A percentile compares a stretch with the other conserved stretches of the same genome.
These are phyloP conservation scores for Diaporthe velutina DNA, from an alignment of 2,329 filamentous ascomycete genomes.

Conservation along the genomic window DNA sequence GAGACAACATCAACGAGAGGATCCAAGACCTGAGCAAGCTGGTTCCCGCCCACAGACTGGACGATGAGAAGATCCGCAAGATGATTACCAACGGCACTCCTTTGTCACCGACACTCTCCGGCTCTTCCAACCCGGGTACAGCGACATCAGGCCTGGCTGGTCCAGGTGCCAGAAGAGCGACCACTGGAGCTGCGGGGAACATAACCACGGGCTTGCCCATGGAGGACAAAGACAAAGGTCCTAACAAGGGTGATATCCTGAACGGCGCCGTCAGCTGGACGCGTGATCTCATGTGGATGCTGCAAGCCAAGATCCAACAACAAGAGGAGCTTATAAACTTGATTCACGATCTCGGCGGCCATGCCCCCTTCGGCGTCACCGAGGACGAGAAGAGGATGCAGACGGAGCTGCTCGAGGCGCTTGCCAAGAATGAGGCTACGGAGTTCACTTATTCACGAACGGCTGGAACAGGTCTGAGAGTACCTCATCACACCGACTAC, in stretches of 20 bases:
- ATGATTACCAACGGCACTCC: slow-evolving; percentile 93
- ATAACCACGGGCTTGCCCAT: slow-evolving; percentile 94
- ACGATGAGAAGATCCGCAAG: slow-evolving; percentile 97
- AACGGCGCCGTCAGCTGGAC: slow-evolving; percentile 98
- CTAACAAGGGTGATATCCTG: slow-evolving; percentile 98
- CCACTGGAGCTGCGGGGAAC: slow-evolving; percentile 77
- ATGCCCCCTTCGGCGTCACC: slow-evolving; percentile 83
- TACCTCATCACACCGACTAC: slow-evolving; percentile 93
- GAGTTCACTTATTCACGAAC: slow-evolving; percentile 89
- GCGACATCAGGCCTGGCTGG: slow-evolving; percentile 91
- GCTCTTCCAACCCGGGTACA: slow-evolving; percentile 75
- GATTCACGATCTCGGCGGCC: slow-evolving; percentile 78
- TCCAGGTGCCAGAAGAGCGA: slow-evolving; percentile 84
- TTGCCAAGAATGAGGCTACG: slow-evolving; percentile 81
- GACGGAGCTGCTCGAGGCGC: slow-evolving; percentile 88
- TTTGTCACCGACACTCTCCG: slow-evolving; percentile 83
- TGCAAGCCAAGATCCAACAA: slow-evolving; percentile 89
- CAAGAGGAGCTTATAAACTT: slow-evolving; percentile 87
- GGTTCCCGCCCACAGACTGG: slow-evolving; percentile 90
- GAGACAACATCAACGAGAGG: slow-evolving; percentile 98
- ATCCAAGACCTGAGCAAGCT: slow-evolving; percentile 97
- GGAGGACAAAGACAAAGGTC: slow-evolving; percentile 98
- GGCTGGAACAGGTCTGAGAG: slow-evolving; percentile 86
- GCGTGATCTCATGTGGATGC: slow-evolving; percentile 96
- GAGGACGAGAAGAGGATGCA: slow-evolving; percentile 98